Evolutionary conservation across 2,329 filamentous ascomycete species (phyloP).

Genomic region (Simplicillium aogashimaense): DNA sequence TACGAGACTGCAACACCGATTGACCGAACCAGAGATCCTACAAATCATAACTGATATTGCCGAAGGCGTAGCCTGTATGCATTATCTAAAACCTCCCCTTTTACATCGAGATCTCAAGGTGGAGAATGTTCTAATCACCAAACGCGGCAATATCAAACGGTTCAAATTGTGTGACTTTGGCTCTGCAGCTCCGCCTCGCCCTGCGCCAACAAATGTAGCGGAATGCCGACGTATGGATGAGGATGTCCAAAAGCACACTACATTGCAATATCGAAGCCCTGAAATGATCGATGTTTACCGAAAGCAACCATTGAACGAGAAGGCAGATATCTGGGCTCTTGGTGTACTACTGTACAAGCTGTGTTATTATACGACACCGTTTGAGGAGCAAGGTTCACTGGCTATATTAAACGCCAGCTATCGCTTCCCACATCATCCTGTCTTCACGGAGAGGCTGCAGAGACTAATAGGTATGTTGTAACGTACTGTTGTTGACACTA

Average conservation of each 20-base stretch:
- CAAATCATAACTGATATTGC: slow-evolving; percentile 95
- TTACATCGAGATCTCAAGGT: slow-evolving; percentile 95
- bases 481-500: neutral
- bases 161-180: slow-evolving; percentile 99
- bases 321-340: slow-evolving; percentile 96
- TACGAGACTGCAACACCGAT: slow-evolving; percentile 85
- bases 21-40: slow-evolving; percentile 95
- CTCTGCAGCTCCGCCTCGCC: slow-evolving; percentile 72
- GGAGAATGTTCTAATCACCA: slow-evolving; percentile 89
- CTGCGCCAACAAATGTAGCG: slow-evolving; percentile 74
- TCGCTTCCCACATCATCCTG: slow-evolving; percentile 79
- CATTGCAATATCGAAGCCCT: slow-evolving; percentile 91
- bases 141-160: slow-evolving; percentile 51
- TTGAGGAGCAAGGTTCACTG: slow-evolving; percentile 95
- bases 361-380: slow-evolving; percentile 98
- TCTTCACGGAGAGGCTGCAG: slow-evolving; percentile 84
- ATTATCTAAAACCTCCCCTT: slow-evolving; percentile 89
- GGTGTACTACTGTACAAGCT: slow-evolving; percentile 95
- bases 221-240: slow-evolving; percentile 93
- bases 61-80: slow-evolving; percentile 96
- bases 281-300: slow-evolving; percentile 99
- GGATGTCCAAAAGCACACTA: slow-evolving; percentile 94
- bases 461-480: slow-evolving; percentile 63
- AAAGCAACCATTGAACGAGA: slow-evolving; percentile 94
- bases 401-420: slow-evolving; percentile 94